Evolutionary conservation across 345 rosid species (phyloP), one percentile per base, ranked within the genome.

Genomic region (Eucalyptus brandiana): DNA sequence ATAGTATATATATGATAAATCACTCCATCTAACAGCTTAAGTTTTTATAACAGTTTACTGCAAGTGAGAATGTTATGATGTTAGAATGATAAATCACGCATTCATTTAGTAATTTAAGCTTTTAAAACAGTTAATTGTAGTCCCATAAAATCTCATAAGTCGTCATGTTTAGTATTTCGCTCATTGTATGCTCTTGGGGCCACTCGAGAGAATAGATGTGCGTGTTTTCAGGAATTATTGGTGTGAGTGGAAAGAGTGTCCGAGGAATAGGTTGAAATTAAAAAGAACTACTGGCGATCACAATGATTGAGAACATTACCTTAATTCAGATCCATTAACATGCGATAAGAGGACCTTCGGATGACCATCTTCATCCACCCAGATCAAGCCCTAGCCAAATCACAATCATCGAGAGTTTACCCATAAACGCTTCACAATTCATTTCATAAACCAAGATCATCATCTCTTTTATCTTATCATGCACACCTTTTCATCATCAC

Each of bases 341-440:
- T 92, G 90, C n/a, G 94, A 90, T 51, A 92, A 89, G 86, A 94
- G 91, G 87, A 91, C 91, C 8, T 87, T 91, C 34, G 89, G 89
- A 16, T 26, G 47, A 21, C 93, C 93, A 11, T 91, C 92, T 86
- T 94, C 95, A 28, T 86, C 90, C 12, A 94, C 93, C 93, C 92
- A 91, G 17, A 93, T 90, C 92, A 95, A 90, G 42, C 94, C 96
- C 96, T 93, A 88, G 19, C 86, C 67, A 32, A 7, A 72, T 51
- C 49, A 51, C 60, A 50, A 50, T 67, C 58, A 48, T 7, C 18
- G 8, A 17, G 26, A 62, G 86, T 14, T 45, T 18, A 45, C 83
- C 8, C 21, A 8, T 37, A 17, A 87, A 45, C 45, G n/a, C 21
- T 44, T 44, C 11, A 60, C 17, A 32, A 40, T 56, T 32, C 37